Conservation (phyloP, 805 yeast genomes). For the Scheffersomyces amazonensis region DNA sequence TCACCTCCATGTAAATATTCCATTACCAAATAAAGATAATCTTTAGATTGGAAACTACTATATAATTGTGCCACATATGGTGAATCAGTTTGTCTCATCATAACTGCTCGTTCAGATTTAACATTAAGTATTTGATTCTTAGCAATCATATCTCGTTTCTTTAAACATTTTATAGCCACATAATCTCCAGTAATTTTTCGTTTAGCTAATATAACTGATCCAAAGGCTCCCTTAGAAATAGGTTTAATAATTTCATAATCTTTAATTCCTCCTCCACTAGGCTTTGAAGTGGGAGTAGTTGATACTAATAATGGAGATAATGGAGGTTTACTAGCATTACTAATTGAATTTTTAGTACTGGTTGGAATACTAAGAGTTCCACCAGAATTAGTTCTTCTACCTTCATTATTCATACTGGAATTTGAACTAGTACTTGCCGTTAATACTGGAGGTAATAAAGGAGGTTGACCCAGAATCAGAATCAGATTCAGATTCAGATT, state of each 20-base stretch:
- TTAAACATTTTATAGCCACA: conserved; percentile 89
- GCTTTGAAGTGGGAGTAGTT: conserved; percentile 50
- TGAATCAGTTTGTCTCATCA: conserved; percentile 94
- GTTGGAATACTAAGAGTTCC: conserved; percentile 8
- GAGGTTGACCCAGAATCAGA: conserved; percentile 5
- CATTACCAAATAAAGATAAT: conserved; percentile 89
- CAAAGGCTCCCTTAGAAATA: conserved; percentile 96
- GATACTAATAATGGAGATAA: conserved; percentile 78
- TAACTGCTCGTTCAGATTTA: conserved; percentile 92
- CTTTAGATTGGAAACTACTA: conserved; percentile 84
- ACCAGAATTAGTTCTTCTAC: conserved; percentile 16
- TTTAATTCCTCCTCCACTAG: conserved; percentile 65
- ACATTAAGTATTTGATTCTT: conserved; percentile 96
- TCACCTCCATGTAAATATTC: conserved; percentile 97
- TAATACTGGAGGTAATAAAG: conserved; percentile 6
- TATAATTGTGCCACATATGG: conserved; percentile 89
- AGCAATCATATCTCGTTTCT: conserved; percentile 93
- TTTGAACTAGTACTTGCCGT: conserved; percentile 3
- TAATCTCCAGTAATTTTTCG: conserved; percentile 88
- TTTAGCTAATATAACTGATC: conserved; percentile 85
- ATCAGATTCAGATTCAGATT: no score
- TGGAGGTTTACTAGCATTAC: conserved; percentile 49
- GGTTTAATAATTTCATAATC: conserved; percentile 93
- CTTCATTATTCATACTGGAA: not conserved
- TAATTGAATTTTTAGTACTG: not conserved